phyloP scores from a whole-genome alignment of 139 green algal species.

The Medakamo hakoo region DNA sequence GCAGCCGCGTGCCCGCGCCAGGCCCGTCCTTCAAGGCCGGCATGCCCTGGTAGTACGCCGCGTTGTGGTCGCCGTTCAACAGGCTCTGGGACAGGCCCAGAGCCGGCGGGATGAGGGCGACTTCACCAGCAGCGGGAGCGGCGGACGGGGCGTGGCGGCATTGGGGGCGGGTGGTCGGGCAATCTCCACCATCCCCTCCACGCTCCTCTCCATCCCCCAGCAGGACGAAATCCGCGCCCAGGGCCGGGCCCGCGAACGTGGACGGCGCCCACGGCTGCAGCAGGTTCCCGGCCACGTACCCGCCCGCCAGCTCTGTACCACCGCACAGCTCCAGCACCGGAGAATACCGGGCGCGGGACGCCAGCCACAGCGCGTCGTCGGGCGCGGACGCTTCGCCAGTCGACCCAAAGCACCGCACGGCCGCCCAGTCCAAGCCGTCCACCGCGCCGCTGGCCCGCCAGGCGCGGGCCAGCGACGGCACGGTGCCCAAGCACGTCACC shows the following conservation, averaged over 20 bases:
- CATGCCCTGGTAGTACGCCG: conserved; percentile 81
- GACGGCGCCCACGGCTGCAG: conserved; percentile 58
- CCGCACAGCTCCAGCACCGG: conserved; percentile 87
- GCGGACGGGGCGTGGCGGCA: background rate
- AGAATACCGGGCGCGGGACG: conserved; percentile 37
- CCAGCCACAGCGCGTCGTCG: conserved; percentile 52
- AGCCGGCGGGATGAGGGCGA: conserved; percentile 51
- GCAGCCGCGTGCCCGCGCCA: conserved; percentile 19
- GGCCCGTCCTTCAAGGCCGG: conserved; percentile 13
- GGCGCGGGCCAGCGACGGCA: conserved; percentile 59
- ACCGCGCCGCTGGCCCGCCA: conserved; percentile 51
- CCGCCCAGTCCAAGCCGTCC: conserved; percentile 19
- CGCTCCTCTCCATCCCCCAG: conserved; percentile 13
- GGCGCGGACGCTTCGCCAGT: conserved; percentile 47
- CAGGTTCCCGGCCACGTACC: conserved; percentile 47
- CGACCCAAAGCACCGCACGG: conserved; percentile 46
- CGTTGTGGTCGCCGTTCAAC: conserved; percentile 66
- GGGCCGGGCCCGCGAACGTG: conserved; percentile 50
- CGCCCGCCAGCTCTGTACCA: conserved; percentile 81
- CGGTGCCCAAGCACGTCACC: conserved; percentile 70
- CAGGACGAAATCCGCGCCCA: conserved; percentile 24
- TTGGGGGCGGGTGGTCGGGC: background rate
- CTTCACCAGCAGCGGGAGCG: conserved; percentile 23
- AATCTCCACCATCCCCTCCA: conserved; percentile 6
- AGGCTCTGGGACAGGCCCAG: conserved; percentile 66